These are phyloP conservation scores for Arthrinium puccinioides DNA, from an alignment of 2,329 filamentous ascomycete genomes.

Conservation along the genomic window DNA sequence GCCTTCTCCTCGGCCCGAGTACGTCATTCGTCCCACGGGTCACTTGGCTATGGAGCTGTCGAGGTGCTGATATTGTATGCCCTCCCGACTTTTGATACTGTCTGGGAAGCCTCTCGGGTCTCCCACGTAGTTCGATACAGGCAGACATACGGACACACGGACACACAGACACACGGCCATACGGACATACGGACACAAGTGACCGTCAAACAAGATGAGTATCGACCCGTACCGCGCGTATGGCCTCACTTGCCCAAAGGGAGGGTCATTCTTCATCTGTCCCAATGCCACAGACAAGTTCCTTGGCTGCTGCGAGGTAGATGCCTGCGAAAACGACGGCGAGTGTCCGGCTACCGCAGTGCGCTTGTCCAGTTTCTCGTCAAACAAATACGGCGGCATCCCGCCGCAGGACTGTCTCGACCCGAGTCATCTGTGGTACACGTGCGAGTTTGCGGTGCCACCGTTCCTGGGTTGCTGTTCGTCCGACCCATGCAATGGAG, in stretches of 20 bases:
- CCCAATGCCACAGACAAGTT: constrained; percentile 9
- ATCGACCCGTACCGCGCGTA: too few species aligned
- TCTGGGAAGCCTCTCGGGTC: too few species aligned
- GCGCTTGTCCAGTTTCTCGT: constrained; percentile 8
- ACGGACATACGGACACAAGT: too few species aligned
- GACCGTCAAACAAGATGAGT: too few species aligned
- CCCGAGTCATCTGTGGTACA: constrained; percentile 9
- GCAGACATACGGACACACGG: too few species aligned
- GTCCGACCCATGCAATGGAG: constrained; percentile 10
- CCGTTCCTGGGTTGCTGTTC: constrained; percentile 17
- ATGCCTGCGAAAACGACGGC: constrained; percentile 10
- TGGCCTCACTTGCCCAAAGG: constrained; percentile 12
- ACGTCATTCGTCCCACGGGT: too few species aligned
- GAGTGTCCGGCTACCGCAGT: constrained; percentile 7
- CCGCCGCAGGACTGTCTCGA: constrained; percentile 7
- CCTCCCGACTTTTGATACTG: too few species aligned
- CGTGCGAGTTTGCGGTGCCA: constrained; percentile 7
- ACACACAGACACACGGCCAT: too few species aligned
- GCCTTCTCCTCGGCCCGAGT: too few species aligned
- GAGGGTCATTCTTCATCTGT: constrained; percentile 14
- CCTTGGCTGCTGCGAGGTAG: constrained; percentile 14
- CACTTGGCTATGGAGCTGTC: too few species aligned
- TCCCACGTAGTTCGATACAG: too few species aligned
- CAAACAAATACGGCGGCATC: constrained; percentile 7
- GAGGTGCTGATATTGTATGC: too few species aligned